Evolutionary conservation across 345 rosid genomes (phyloP), one percentile per base, ranked within the genome.

Genomic region (Mallotus nudiflorus): DNA sequence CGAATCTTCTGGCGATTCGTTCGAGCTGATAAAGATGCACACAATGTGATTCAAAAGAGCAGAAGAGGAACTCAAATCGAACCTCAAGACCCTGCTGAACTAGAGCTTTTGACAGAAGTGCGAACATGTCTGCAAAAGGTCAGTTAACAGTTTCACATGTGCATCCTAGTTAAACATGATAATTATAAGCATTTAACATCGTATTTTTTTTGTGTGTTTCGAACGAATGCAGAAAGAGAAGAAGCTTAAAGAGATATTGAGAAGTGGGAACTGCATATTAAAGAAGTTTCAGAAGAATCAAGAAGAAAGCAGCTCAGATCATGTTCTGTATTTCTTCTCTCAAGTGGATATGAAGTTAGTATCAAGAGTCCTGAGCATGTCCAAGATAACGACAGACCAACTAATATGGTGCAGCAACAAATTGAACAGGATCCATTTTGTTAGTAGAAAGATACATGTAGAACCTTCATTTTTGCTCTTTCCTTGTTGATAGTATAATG

Each of bases 291-390:
- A 56, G 60, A 87, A 79, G 77, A 82, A 67, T 24, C 70, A 73
- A 42, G 84, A 77, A 44, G 85, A 82, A 28, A 74, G 69, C 65
- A 74, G 67, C 71, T 72, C 86, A 28, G 91, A 91, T 29, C 89
- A 86, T 67, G 96, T 82, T 11, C 88, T 89, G 46, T 75, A 72
- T 70, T 95, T 95, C 80, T 90, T 95, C 77, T 88, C 91, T n/a
- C 97, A 91, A 66, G 96, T 95, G 66, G 97, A 95, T 71, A 82
- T 91, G 95, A 90, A 77, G 73, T 73, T 95, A 45, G 97, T 95
- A 68, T 82, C 92, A 55, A 92, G 99, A 45, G 97, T 89, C 22
- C 78, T 95, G 65, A 87, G 80, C 56, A 90, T 90, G 99, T 83
- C 97, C 0, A 92, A 87, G 67, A 35, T 95, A 69, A 85, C 92